These are phyloP conservation scores for Neoascochyta sp. DNA, from an alignment of 2,329 filamentous ascomycete genomes.

Conservation along the genomic window DNA sequence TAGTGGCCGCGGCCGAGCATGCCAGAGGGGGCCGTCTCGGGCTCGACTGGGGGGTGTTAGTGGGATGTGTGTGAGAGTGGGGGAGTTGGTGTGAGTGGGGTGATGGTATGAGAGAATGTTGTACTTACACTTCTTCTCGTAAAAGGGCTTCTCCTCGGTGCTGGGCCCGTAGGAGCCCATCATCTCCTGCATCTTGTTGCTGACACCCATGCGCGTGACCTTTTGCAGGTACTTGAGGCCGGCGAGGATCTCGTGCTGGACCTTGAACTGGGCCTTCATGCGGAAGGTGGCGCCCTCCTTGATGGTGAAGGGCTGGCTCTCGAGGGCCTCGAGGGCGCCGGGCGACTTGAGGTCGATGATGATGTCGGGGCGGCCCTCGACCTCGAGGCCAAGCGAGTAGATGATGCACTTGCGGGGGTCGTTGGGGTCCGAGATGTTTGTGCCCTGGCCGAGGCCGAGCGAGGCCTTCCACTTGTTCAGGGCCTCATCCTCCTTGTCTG, in stretches of 20 bases:
- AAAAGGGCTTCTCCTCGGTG: slow-evolving; percentile 78
- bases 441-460: slow-evolving; percentile 71
- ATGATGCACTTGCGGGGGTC: slow-evolving; percentile 93
- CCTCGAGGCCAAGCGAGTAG: slow-evolving; percentile 81
- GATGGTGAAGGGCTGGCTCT: slow-evolving; percentile 92
- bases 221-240: slow-evolving; percentile 95
- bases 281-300: slow-evolving; percentile 93
- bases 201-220: slow-evolving; percentile 83
- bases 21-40: slow-evolving; percentile 87
- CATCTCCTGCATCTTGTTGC: slow-evolving; percentile 96
- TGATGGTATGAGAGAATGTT: not conserved
- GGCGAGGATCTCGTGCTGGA: slow-evolving; percentile 93
- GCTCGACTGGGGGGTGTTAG: slow-evolving; percentile 60
- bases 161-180: slow-evolving; percentile 93
- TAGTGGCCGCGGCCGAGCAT: slow-evolving; percentile 90
- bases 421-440: slow-evolving; percentile 52
- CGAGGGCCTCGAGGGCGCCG: slow-evolving; percentile 71
- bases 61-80: not conserved
- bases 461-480: slow-evolving; percentile 97
- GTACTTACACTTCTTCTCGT: slow-evolving; percentile 84
- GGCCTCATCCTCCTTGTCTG: slow-evolving; percentile 78
- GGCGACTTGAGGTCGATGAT: slow-evolving; percentile 79
- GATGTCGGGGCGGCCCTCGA: slow-evolving; percentile 76
- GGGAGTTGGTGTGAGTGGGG: not conserved
- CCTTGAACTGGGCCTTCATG: slow-evolving; percentile 92